Base-by-base conservation (phyloP, 371 early-diverging fungal species). In the Apophysomyces trapeziformis region DNA sequence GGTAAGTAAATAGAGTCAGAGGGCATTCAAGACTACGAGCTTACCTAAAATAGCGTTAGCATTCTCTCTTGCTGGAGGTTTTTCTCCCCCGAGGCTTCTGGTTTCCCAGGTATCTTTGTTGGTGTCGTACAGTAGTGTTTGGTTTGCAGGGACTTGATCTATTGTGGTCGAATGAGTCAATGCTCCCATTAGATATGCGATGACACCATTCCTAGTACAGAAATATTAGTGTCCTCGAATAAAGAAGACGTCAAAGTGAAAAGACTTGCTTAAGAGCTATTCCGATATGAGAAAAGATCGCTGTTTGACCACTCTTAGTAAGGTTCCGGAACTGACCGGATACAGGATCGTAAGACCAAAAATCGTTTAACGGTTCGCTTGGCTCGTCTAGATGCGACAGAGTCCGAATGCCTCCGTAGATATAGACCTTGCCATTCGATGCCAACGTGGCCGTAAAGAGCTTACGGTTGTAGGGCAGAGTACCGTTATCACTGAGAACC, bases 361-460 rank as follows among this genome's bases (percentile, higher is more conserved):
- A 57, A 32, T 67, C 67, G 60, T 44, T 54, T 0, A 45, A 16
- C 9, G 16, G 7, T 7, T 47, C 12, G 32, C 26, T 50, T 5
- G 9, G 2, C 14, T 11, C 9, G 11, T 11, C 4, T 47, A 16
- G 0, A 7, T 7, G 3, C 7, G 9, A 14, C n/a, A 32, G 44
- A 16, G 43, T 38, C 21, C 45, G 54, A 39, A 45, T 5, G 26
- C 67, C 67, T 38, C 67, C 67, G 35, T 62, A 44, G 26, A 67
- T 57, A 36, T 67, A 67, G 9, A 67, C 57, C 44, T 67, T 61
- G 7, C 67, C 67, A 67, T 67, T 61, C 21, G 57, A 5, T 13
- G 26, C 32, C 44, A 62, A 14, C 3, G 61, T 47, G 37, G 60
- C 50, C 1, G 38, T 57, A 16, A 57, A 57, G 12, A 38, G 21